Conservation (phyloP, 768 basidiomycete genomes). For the Lactarius hatsudake region DNA sequence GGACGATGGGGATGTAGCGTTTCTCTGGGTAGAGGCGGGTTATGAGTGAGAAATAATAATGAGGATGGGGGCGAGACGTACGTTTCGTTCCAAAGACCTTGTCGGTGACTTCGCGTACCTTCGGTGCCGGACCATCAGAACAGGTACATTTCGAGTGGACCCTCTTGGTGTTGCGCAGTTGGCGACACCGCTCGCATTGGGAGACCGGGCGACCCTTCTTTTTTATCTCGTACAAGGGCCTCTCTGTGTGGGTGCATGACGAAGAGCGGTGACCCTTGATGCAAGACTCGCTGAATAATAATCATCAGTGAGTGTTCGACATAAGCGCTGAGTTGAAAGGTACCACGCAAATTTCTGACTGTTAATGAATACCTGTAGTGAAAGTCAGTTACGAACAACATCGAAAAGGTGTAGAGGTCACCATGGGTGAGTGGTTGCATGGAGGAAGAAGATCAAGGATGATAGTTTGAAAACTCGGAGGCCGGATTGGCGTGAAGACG, state of each 20-base stretch:
- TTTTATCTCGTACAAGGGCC: slow-evolving; percentile 28
- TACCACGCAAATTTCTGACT: slow-evolving; percentile 29
- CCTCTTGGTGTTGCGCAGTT: slow-evolving; percentile 26
- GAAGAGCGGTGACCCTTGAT: slow-evolving; percentile 30
- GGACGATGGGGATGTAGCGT: slow-evolving; percentile 29
- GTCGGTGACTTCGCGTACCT: slow-evolving; percentile 18
- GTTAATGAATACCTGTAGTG: slow-evolving; percentile 25
- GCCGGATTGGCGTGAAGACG: neutral
- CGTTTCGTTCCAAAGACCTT: slow-evolving; percentile 29
- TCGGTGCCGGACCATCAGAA: slow-evolving; percentile 15
- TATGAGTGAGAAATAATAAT: neutral
- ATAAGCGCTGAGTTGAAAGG: neutral
- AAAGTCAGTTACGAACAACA: neutral
- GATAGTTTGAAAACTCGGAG: neutral
- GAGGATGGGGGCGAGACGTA: slow-evolving; percentile 6
- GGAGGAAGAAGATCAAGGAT: neutral
- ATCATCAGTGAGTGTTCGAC: neutral
- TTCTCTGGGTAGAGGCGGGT: slow-evolving; percentile 19
- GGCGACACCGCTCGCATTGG: slow-evolving; percentile 28
- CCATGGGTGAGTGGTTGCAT: slow-evolving; percentile 13
- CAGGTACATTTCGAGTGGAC: slow-evolving; percentile 30
- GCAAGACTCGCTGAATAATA: slow-evolving; percentile 24
- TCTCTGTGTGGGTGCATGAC: slow-evolving; percentile 28
- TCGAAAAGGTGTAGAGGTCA: neutral
- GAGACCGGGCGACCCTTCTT: slow-evolving; percentile 29